Conservation (phyloP, 2,329 filamentous ascomycete genomes). For the Penicillium griseofulvum region DNA sequence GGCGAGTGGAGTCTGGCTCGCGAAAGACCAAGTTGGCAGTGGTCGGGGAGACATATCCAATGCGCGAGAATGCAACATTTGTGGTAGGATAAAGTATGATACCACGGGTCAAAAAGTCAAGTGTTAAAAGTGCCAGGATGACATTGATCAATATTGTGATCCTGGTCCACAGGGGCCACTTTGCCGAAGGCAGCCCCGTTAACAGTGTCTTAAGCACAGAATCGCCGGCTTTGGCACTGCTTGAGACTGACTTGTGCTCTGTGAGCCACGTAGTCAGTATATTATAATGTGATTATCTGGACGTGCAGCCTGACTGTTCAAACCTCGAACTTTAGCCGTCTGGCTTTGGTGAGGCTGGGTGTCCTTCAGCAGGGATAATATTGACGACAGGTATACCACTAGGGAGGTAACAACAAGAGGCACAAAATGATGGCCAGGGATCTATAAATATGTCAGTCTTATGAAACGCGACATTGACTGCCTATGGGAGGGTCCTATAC, state of each 20-base stretch:
- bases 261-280: neutral
- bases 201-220: constrained; percentile 64
- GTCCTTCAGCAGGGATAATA: constrained; percentile 25
- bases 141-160: constrained; percentile 71
- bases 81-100: constrained; percentile 66
- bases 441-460: constrained; percentile 27
- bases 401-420: constrained; percentile 43
- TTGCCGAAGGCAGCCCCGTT: constrained; percentile 71
- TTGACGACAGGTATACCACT: constrained; percentile 46
- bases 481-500: constrained; percentile 24
- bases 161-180: constrained; percentile 64
- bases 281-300: neutral
- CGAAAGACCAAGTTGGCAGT: constrained; percentile 79
- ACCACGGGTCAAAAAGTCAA: constrained; percentile 76
- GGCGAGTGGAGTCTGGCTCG: constrained; percentile 71
- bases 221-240: constrained; percentile 10
- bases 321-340: constrained; percentile 2
- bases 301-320: constrained; percentile 5
- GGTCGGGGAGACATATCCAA: constrained; percentile 80
- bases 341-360: neutral
- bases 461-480: too few species aligned
- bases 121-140: constrained; percentile 63
- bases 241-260: constrained; percentile 6
- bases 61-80: constrained; percentile 78
- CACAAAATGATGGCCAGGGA: constrained; percentile 38